Evolutionary conservation across 192 early-diverging fungal species (phyloP).

Genomic region (Coemansia sp.): DNA sequence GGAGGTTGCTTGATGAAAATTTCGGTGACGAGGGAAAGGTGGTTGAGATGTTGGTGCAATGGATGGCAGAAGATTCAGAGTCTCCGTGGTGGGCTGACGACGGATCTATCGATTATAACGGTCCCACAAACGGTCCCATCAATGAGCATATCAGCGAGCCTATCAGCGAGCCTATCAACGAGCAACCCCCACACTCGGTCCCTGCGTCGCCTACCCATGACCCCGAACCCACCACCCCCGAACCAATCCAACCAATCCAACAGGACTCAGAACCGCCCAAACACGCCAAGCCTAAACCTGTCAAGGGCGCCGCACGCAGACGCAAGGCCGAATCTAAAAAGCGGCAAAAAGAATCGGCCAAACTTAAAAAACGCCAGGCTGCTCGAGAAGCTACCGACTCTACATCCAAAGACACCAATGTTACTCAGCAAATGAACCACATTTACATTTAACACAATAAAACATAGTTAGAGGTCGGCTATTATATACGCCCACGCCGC

Average conservation of each 20-base stretch:
- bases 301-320: slow-evolving; percentile 28
- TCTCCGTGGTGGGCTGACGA: slow-evolving; percentile 26
- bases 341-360: slow-evolving; percentile 40
- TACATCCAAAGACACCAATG: background rate
- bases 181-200: no score
- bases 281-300: background rate
- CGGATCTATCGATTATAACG: slow-evolving; percentile 31
- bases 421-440: slow-evolving; percentile 15
- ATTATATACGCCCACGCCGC: slow-evolving; percentile 62
- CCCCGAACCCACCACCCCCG: background rate
- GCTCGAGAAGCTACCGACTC: slow-evolving; percentile 1
- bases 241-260: background rate
- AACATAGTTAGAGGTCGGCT: slow-evolving; percentile 40
- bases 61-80: slow-evolving; percentile 31
- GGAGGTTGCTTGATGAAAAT: slow-evolving; percentile 53
- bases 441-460: slow-evolving; percentile 18
- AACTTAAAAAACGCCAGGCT: slow-evolving; percentile 31
- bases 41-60: slow-evolving; percentile 55
- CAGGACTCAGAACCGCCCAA: background rate
- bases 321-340: slow-evolving; percentile 39
- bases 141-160: background rate
- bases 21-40: slow-evolving; percentile 54
- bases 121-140: background rate
- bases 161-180: background rate
- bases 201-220: no score